Percentiles rank a stretch among this genome's conserved stretches.
Evolutionary conservation across 1,284 basidiomycete genomes (phyloP).

Genomic region (Trichosporon inkin): DNA sequence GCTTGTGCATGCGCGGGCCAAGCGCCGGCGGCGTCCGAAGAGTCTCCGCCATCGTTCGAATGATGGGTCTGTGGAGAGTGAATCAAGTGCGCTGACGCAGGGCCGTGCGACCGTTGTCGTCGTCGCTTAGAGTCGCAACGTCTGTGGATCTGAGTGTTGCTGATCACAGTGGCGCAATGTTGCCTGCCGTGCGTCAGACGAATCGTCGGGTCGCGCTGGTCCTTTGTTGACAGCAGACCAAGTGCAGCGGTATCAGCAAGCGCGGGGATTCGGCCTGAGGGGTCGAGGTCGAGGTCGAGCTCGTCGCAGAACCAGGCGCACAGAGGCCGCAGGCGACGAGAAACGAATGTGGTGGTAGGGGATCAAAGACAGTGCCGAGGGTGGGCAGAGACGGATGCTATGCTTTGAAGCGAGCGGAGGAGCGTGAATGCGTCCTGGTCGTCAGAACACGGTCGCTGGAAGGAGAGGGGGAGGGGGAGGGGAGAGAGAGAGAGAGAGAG

Average conservation of each 20-base stretch:
- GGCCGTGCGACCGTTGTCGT: no score
- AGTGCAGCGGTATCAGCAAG: no score
- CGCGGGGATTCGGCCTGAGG: no score
- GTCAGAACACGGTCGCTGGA: not conserved
- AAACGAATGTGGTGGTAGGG: not conserved
- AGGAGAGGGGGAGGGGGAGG: not conserved
- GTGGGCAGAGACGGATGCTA: not conserved
- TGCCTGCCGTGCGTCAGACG: no score
- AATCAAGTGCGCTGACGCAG: not conserved
- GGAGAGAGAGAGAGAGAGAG: not conserved
- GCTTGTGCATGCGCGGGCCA: not conserved
- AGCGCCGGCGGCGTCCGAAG: constrained; percentile 3
- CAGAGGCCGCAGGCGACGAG: not conserved
- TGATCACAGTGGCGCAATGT: no score
- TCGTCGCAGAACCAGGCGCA: no score
- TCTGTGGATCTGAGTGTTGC: no score
- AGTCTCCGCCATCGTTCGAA: not conserved
- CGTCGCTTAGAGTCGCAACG: no score
- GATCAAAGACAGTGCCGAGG: not conserved
- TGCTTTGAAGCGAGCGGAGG: not conserved
- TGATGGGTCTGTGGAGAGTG: no score
- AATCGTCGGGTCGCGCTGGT: no score
- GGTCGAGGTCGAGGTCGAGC: no score
- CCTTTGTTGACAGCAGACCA: no score
- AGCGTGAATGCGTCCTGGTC: not conserved